These are phyloP conservation scores for Pyrus betulifolia DNA, from an alignment of 306 rosid genomes.

Conservation along the genomic window DNA sequence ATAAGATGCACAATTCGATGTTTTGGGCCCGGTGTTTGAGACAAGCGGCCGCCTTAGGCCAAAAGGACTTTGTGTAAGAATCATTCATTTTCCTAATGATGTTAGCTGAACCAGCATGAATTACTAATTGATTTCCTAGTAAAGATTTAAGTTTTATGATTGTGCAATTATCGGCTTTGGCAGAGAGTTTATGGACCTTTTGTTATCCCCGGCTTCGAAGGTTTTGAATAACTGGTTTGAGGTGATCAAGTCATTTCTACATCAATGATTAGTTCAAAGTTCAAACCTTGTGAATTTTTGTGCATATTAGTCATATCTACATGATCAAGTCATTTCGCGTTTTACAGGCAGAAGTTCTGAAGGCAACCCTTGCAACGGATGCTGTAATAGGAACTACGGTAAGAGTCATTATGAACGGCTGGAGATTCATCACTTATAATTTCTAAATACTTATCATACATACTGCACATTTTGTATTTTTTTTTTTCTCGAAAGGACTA, in stretches of 20 bases:
- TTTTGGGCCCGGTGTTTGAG: conserved; percentile 71
- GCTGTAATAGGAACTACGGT: conserved; percentile 85
- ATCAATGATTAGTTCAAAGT: background rate
- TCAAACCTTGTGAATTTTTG: background rate
- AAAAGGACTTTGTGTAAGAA: conserved; percentile 83
- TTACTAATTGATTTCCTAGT: background rate
- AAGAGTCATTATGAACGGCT: conserved; percentile 22
- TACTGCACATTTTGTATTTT: background rate
- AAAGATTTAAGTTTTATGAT: background rate
- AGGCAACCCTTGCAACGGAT: conserved; percentile 92
- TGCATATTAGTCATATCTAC: background rate
- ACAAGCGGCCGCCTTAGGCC: conserved; percentile 61
- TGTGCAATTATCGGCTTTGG: conserved; percentile 20
- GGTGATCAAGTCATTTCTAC: conserved; percentile 22
- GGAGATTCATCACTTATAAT: background rate
- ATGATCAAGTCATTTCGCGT: background rate
- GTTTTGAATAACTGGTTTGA: conserved; percentile 94
- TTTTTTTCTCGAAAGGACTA: background rate
- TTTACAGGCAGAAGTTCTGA: conserved; percentile 73
- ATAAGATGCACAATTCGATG: conserved; percentile 61
- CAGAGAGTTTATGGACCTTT: conserved; percentile 87
- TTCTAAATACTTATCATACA: background rate
- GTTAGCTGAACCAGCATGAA: background rate
- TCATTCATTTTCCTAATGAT: background rate
- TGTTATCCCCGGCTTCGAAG: conserved; percentile 82